Percentiles rank a stretch among this genome's conserved stretches.
Conservation (phyloP, 1,284 basidiomycete genomes). For the Irpex sp. region DNA sequence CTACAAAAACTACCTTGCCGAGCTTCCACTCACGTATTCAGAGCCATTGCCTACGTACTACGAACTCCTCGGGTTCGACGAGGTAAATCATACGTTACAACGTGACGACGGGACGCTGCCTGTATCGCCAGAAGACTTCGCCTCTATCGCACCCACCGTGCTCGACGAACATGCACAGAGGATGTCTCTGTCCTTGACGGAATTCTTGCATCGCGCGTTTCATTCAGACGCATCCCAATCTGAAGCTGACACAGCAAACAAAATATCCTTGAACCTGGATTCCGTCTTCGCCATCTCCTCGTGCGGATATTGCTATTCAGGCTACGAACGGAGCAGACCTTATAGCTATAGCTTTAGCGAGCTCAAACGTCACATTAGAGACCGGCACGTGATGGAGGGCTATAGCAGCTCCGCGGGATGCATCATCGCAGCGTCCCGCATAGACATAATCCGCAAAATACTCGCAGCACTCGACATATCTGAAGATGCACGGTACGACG, state of each 20-base stretch:
- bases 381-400: background rate
- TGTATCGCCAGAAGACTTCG: constrained; percentile 5
- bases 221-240: background rate
- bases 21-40: background rate
- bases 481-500: constrained; percentile 3
- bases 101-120: background rate
- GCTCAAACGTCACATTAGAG: background rate
- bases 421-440: background rate
- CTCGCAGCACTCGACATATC: constrained; percentile 4
- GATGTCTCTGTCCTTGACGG: background rate
- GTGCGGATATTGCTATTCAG: background rate
- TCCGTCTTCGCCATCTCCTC: background rate
- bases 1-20: background rate
- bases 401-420: background rate
- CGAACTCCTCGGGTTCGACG: background rate
- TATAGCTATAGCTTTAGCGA: background rate
- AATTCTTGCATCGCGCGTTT: background rate
- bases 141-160: constrained; percentile 2
- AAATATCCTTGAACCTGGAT: background rate
- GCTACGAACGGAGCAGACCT: background rate
- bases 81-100: background rate
- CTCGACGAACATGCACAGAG: background rate
- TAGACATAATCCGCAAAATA: background rate
- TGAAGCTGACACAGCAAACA: background rate
- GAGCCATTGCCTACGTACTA: background rate